Base-by-base conservation (phyloP, 2,329 filamentous ascomycete genomes). In the Arthrobotrys iridis region DNA sequence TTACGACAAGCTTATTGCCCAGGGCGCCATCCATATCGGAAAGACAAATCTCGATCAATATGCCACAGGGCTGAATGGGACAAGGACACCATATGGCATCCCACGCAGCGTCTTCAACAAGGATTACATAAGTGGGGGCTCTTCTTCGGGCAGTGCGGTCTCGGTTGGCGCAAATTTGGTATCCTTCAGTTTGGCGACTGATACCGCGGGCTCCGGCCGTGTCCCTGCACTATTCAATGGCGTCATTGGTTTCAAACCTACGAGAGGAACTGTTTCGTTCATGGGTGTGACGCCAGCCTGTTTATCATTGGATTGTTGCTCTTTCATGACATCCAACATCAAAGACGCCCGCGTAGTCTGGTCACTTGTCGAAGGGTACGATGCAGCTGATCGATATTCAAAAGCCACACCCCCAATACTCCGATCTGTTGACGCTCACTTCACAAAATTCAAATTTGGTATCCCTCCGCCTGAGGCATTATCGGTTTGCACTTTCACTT, bases 21-120 rank as follows among this genome's bases (percentile, higher is more conserved):
- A 83, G 28, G 84, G 84, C 6, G 84, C 82, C 1, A 79, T 85
- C 1, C 83, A 83, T 60, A 81, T 85, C 7, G 84, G 84, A 62
- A 79, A 79, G 59, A 83, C 83, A 10, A 87, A 86, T 77, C 83
- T 89, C 63, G 88, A 90, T 78, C 87, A 89, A 79, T 83, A 89
- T 2, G 88, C 87, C 1, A 89, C 87, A 0, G 88, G 88, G 0
- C 82, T 89, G 1, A 86, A 85, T 10, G 88, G 87, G 13, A 87
- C 85, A 50, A 84, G 87, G 24, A 88, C 86, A 1, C 86, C 87
- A 0, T 88, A 86, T 75, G 88, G 87, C 1, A 85, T 83, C 18
- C 85, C 87, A 0, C 83, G 85, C 20, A 88, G 86, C 64, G 82
- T 87, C 0, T 87, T 83, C 79, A 81, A 84, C 77, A 80, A 82